Base-by-base conservation (phyloP, 495 filamentous ascomycete species). In the Podospora pseudoanserina region DNA sequence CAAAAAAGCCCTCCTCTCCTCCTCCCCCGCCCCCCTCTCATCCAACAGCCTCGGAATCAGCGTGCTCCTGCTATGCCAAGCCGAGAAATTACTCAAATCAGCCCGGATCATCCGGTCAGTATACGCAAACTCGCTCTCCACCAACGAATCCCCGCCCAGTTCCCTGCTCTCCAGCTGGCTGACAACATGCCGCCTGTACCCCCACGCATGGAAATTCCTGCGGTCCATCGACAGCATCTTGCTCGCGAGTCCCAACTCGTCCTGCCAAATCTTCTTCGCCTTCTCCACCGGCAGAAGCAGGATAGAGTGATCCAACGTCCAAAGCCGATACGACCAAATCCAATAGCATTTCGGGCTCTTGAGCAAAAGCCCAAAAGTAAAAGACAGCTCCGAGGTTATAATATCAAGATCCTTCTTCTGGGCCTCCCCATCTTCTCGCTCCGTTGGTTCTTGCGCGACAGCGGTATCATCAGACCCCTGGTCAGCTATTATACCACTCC, bases 341-440 rank as follows among this genome's bases (percentile, higher is more conserved):
- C 95, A 97, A 82, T 99, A 99, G 82, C 95, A 98, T 80, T 99
- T 99, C 27, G 95, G 96, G 72, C 86, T 92, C 69, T 92, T 86
- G 44, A 87, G 83, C 53, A 98, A 87, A 15, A 99, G 84, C 2
- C 92, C 92, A 53, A 97, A 84, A 53, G 93, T 86, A 75, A 97
- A 95, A 27, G 79, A 76, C 28, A 98, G 83, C 72, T 99, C 95
- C 30, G 79, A 76, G 26, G 80, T 75, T 54, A 92, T 75, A 53
- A 83, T 69, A 2, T 73, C 65, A 15, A 74, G 66, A 63, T 80
- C 78, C 7, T 72, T 72, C 6, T 77, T 67, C 19, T 71, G 65
- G 15, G 60, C 62, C 0, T 68, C 67, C 16, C 66, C 28, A 13
- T 68, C 20, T 7, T 65, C 23, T 57, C 66, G 49, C 32, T 20